These are phyloP conservation scores for Protea cynaroides DNA, from an alignment of 164 flowering plant genomes.

Conservation along the genomic window DNA sequence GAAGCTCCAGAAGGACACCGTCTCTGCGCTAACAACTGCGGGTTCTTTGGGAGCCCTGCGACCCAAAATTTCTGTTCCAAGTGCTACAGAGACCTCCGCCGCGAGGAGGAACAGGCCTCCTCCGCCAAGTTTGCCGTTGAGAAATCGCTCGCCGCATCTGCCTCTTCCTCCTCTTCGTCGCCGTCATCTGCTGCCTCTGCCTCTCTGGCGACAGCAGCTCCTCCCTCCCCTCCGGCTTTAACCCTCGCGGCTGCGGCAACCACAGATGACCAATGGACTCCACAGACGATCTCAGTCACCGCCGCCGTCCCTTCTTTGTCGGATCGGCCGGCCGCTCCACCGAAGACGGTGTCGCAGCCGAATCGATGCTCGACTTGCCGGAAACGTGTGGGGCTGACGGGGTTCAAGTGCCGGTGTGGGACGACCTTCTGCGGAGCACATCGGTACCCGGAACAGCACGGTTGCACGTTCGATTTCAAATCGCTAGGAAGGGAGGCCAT, in stretches of 20 bases:
- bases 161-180: constrained; percentile 8
- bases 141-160: constrained; percentile 26
- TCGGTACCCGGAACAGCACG: constrained; percentile 77
- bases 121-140: constrained; percentile 40
- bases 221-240: constrained; percentile 10
- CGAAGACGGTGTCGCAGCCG: constrained; percentile 16
- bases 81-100: constrained; percentile 51
- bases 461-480: constrained; percentile 63
- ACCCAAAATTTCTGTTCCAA: constrained; percentile 66
- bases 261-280: background rate
- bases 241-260: constrained; percentile 11
- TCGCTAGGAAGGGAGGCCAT: constrained; percentile 52
- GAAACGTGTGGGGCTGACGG: constrained; percentile 62
- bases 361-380: constrained; percentile 47
- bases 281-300: background rate
- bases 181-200: background rate
- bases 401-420: constrained; percentile 67
- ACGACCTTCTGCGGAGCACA: constrained; percentile 55
- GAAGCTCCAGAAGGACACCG: constrained; percentile 55
- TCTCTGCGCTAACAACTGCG: constrained; percentile 76
- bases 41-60: constrained; percentile 67
- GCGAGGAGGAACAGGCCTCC: constrained; percentile 48
- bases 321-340: background rate
- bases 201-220: background rate
- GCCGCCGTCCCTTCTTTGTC: background rate